Conservation (phyloP, 805 yeast genomes). For the Wickerhamiella azymoides region DNA sequence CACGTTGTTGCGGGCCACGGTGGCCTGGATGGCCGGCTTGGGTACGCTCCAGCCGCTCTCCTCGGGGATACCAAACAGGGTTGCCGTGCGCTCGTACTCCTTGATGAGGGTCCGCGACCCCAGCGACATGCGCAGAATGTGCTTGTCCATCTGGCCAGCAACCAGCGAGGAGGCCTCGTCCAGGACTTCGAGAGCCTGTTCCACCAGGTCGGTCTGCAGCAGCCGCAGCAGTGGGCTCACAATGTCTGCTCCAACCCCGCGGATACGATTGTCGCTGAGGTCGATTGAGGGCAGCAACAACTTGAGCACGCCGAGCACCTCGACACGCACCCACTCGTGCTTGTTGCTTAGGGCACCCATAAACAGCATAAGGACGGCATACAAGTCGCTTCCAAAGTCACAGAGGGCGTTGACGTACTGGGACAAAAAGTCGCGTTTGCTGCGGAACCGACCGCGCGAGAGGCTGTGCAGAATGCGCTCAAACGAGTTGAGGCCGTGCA, state of each 20-base stretch:
- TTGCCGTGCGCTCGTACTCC: slow-evolving; percentile 73
- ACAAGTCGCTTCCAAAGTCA: slow-evolving; percentile 37
- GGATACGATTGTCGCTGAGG: slow-evolving; percentile 51
- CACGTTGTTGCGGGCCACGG: slow-evolving; percentile 79
- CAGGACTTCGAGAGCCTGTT: slow-evolving; percentile 75
- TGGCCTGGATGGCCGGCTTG: slow-evolving; percentile 83
- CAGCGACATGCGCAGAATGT: slow-evolving; percentile 78
- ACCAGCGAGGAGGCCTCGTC: slow-evolving; percentile 78
- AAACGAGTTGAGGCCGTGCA: slow-evolving; percentile 22
- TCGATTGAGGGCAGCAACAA: slow-evolving; percentile 66
- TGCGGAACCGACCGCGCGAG: slow-evolving; percentile 65
- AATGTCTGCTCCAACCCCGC: slow-evolving; percentile 87
- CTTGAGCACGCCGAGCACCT: slow-evolving; percentile 63
- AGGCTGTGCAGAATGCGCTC: slow-evolving; percentile 65
- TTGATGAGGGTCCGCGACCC: slow-evolving; percentile 68
- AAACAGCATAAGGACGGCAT: slow-evolving; percentile 59
- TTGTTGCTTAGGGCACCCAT: slow-evolving; percentile 70
- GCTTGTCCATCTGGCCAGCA: slow-evolving; percentile 82
- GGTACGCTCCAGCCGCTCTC: slow-evolving; percentile 97
- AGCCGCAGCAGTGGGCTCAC: slow-evolving; percentile 80
- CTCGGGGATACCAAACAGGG: slow-evolving; percentile 87
- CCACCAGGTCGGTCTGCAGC: slow-evolving; percentile 70
- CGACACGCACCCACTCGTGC: slow-evolving; percentile 63
- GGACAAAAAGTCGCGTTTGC: slow-evolving; percentile 76
- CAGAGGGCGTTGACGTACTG: slow-evolving; percentile 73